Base-by-base conservation (phyloP, 2,329 filamentous ascomycete genomes). In the Westerdykella ornata region DNA sequence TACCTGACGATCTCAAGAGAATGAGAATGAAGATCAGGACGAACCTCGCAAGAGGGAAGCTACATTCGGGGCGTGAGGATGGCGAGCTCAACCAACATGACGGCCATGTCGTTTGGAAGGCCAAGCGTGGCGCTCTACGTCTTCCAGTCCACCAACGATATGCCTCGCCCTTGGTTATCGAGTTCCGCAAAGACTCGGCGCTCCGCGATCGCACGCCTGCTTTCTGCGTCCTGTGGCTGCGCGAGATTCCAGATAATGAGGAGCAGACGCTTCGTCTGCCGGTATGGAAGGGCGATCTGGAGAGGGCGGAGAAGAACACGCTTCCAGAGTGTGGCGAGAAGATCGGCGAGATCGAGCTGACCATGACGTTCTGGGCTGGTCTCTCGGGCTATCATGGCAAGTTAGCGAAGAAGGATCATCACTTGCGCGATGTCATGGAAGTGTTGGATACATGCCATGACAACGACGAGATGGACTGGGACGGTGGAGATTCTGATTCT, bases 221-320 rank as follows among this genome's bases (percentile, higher is more conserved):
- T 0, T 83, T 84, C 51, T 73, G 74, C 5, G 72, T 84, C 2
- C 65, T 85, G 2, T 86, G 83, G 83, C 70, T 86, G 14, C 77
- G 79, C 47, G 78, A 85, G n/a, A 69, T 88, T 0, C 67, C 73
- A 0, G 84, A 88, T 43, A 83, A 85, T 44, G 77, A 84, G 52
- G 73, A 81, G 39, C 68, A 72, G 33, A 77, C 73, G 0, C 52
- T 84, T 7, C 72, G 70, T 4, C 56, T 88, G 3, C 66, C 77
- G 4, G 74, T 88, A 2, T 88, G 81, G 78, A 81, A 80, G 55
- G 80, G 82, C 17, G 74, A 82, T 49, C 69, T 81, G 58, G 62
- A 74, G 59, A 72, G 74, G 9, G 78, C 76, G 1, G 69, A 73
- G 30, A 63, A 63, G 39, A 62, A 75, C 51, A 30, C 66, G 33